Evolutionary conservation across 129 eudicot species (phyloP), one percentile per base, ranked within the genome.

Genomic region (Calendula officinalis): DNA sequence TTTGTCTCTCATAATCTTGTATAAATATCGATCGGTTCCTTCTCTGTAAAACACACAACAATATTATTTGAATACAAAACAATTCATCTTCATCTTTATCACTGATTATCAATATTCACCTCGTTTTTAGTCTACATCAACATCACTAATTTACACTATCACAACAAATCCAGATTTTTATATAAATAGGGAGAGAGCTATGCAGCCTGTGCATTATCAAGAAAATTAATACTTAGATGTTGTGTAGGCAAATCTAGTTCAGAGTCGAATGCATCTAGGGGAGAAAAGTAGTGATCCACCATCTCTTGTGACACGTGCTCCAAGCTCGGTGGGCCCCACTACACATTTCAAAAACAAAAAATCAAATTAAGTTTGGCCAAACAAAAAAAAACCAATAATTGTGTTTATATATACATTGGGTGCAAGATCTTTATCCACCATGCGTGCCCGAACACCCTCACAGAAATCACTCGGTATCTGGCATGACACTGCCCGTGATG

Each of bases 251-350:
- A 59, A n/a, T 87, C 82, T 33, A 88, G 82, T 4, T 85, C 94
- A 48, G 87, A 85, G 70, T 83, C 96, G 4, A 62, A 50, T 36
- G 76, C 72, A 14, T 57, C 44, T 11, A 85, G 71, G 4, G 77
- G 86, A 55, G 84, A 64, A 50, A 85, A 88, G 64, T 84, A 88
- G 27, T 43, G 70, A 79, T 88, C 96, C 59, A 88, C 91, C 96
- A 88, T 84, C 78, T 88, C 88, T n/a, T 68, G 39, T 1, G 89
- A 57, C 64, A 88, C 96, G n/a, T 69, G 70, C 51, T 82, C 78
- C 69, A 88, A 76, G 74, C 80, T 82, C 13, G 96, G 86, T 55
- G 96, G 96, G 60, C 81, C 77, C 96, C 96, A 88, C 96, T 88
- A 79, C 68, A 73, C 3, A 34, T 7, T 15, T 38, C 32, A 35